phyloP scores from a whole-genome alignment of 108 stramenopile species.

The Cyclostephanos tholiformis region DNA sequence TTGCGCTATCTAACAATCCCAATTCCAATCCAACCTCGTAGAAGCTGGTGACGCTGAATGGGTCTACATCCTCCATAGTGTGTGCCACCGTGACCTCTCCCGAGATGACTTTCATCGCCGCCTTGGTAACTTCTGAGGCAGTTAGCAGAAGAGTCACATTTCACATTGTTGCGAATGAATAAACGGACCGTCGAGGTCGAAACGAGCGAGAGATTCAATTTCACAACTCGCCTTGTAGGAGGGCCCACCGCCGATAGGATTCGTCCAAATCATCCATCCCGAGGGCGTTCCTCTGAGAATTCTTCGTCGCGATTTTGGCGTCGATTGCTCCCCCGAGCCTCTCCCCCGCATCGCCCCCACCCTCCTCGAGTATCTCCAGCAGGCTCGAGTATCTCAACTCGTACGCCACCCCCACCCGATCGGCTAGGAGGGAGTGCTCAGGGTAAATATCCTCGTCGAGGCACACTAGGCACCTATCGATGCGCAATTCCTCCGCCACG shows the following conservation, averaged over 20 bases:
- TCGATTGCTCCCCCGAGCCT: conserved; percentile 32
- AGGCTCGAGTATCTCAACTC: conserved; percentile 40
- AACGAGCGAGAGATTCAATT: not conserved
- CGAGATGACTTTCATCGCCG: conserved; percentile 36
- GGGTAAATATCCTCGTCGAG: conserved; percentile 45
- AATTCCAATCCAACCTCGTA: conserved; percentile 55
- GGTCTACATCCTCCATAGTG: conserved; percentile 36
- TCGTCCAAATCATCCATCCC: conserved; percentile 22
- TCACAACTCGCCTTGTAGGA: conserved; percentile 33
- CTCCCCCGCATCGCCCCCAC: not conserved
- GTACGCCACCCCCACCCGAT: conserved; percentile 31
- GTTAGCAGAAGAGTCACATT: not conserved
- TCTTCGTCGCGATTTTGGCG: conserved; percentile 30
- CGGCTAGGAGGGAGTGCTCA: conserved; percentile 31
- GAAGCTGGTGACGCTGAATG: conserved; percentile 57
- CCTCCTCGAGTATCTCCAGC: conserved; percentile 27
- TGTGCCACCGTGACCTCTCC: conserved; percentile 54
- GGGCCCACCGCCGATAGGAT: conserved; percentile 43
- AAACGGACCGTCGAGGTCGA: not conserved
- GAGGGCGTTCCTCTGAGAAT: conserved; percentile 19
- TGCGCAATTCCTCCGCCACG: conserved; percentile 23
- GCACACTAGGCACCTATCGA: conserved; percentile 32
- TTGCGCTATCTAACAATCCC: conserved; percentile 27
- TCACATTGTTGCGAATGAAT: not conserved
- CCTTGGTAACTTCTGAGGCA: conserved; percentile 50